These are phyloP conservation scores for Aureobasidium lini DNA, from an alignment of 2,329 filamentous ascomycete species.

Conservation along the genomic window DNA sequence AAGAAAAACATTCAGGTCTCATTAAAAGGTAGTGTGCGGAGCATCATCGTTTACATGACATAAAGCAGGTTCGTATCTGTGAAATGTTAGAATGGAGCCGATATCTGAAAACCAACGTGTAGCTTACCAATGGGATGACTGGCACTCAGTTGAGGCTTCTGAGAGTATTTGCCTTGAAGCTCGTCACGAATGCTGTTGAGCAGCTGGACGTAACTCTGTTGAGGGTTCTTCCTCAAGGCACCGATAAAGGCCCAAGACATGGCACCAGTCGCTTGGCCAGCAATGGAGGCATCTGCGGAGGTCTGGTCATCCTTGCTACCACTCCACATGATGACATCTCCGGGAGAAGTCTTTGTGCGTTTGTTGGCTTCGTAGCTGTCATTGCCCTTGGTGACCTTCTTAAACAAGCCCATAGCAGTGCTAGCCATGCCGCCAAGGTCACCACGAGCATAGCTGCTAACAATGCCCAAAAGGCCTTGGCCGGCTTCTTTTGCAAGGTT, in stretches of 20 bases:
- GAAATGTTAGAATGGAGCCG: conserved; percentile 11
- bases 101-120: neutral
- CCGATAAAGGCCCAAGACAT: conserved; percentile 98
- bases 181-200: conserved; percentile 93
- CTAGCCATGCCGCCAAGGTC: conserved; percentile 76
- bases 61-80: conserved; percentile 38
- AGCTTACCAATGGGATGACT: conserved; percentile 87
- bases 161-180: conserved; percentile 74
- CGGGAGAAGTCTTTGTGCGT: conserved; percentile 84
- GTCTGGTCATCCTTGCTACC: conserved; percentile 95
- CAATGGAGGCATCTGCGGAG: conserved; percentile 86
- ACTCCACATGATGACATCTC: conserved; percentile 97
- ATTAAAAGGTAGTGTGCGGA: neutral
- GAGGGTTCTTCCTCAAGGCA: conserved; percentile 82
- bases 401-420: conserved; percentile 75
- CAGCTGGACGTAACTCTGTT: conserved; percentile 93
- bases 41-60: conserved; percentile 32
- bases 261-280: conserved; percentile 82
- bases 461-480: conserved; percentile 60
- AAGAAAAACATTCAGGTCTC: neutral
- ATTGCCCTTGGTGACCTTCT: conserved; percentile 75
- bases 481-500: conserved; percentile 75
- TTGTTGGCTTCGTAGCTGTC: conserved; percentile 71
- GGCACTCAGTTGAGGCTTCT: conserved; percentile 94
- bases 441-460: conserved; percentile 73